A percentile compares a stretch with the other conserved stretches of the same genome.
Evolutionary conservation across 1,284 basidiomycete species (phyloP).

Genomic region (Moesziomyces sp.): DNA sequence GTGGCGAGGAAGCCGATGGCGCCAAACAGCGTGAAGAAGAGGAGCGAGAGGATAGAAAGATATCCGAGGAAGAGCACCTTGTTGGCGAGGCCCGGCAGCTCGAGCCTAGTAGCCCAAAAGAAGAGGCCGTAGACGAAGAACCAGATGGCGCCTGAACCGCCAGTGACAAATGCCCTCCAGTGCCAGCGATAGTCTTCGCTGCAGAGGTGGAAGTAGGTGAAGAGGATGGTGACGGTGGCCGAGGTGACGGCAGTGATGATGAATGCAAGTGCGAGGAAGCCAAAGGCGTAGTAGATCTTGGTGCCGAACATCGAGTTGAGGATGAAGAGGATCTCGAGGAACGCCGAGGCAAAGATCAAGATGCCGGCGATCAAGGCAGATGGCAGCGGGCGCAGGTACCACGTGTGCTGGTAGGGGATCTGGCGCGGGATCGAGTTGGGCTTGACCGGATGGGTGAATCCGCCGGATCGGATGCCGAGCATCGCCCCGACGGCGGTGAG

Average conservation of each 20-base stretch:
- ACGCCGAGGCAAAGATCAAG: slow-evolving; percentile 94
- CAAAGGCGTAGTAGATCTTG: slow-evolving; percentile 74
- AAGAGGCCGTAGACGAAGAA: slow-evolving; percentile 81
- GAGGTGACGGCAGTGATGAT: slow-evolving; percentile 77
- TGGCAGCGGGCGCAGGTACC: slow-evolving; percentile 72
- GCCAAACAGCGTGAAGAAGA: slow-evolving; percentile 90
- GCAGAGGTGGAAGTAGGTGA: slow-evolving; percentile 83
- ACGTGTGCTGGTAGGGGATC: slow-evolving; percentile 67
- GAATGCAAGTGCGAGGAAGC: slow-evolving; percentile 90
- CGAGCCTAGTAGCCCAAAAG: slow-evolving; percentile 88
- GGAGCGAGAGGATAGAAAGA: slow-evolving; percentile 80
- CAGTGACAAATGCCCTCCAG: slow-evolving; percentile 93
- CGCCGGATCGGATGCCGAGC: slow-evolving; percentile 87
- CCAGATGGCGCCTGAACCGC: slow-evolving; percentile 94
- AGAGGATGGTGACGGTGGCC: slow-evolving; percentile 61
- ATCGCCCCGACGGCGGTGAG: slow-evolving; percentile 73
- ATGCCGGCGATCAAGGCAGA: slow-evolving; percentile 86
- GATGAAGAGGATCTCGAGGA: slow-evolving; percentile 94
- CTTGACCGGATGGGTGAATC: slow-evolving; percentile 83
- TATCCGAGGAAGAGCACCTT: slow-evolving; percentile 91
- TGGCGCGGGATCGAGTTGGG: slow-evolving; percentile 85
- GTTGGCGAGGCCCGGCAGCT: slow-evolving; percentile 83
- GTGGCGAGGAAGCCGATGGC: slow-evolving; percentile 56
- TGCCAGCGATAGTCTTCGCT: slow-evolving; percentile 98
- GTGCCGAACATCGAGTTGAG: slow-evolving; percentile 93